A percentile compares a stretch with the other conserved stretches of the same genome.
phyloP scores from a whole-genome alignment of 2,329 filamentous ascomycete genomes.

The Bipolaris sorokiniana region DNA sequence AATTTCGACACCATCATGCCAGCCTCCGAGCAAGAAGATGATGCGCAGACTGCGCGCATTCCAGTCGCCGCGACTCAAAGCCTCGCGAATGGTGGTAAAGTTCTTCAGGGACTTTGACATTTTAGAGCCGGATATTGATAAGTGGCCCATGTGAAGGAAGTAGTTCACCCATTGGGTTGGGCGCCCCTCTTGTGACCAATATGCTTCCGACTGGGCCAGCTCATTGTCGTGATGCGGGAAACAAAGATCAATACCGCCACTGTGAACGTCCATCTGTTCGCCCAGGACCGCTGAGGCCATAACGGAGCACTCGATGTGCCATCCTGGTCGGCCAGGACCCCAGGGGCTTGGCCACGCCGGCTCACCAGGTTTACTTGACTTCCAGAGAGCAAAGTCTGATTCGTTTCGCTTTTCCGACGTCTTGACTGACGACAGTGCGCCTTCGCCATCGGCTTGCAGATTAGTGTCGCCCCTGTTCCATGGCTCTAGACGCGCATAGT shows the following conservation, averaged over 20 bases:
- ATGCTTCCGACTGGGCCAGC: constrained; percentile 87
- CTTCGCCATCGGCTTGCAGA: constrained; percentile 87
- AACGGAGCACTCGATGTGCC: constrained; percentile 96
- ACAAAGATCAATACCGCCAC: constrained; percentile 88
- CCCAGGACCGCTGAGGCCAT: constrained; percentile 94
- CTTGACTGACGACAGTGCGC: constrained; percentile 67
- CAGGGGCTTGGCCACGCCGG: constrained; percentile 88
- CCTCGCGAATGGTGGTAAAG: constrained; percentile 90
- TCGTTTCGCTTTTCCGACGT: constrained; percentile 72
- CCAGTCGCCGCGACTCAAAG: constrained; percentile 71
- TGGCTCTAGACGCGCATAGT: constrained; percentile 83
- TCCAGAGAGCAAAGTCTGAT: constrained; percentile 93
- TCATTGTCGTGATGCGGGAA: constrained; percentile 83
- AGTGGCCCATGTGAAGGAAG: constrained; percentile 93
- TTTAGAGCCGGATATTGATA: constrained; percentile 87
- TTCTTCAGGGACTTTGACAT: constrained; percentile 98
- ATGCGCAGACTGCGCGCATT: constrained; percentile 81
- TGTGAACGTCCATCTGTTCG: constrained; percentile 87
- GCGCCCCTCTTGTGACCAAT: constrained; percentile 61
- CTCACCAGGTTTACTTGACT: constrained; percentile 88
- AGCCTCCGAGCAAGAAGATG: constrained; percentile 84
- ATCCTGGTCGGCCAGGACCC: constrained; percentile 87
- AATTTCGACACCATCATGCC: constrained; percentile 92
- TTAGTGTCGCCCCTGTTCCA: constrained; percentile 84
- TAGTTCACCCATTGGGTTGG: constrained; percentile 85